Evolutionary conservation across 75 land plant genomes (phyloP).

Genomic region (Azolla pinnata): DNA sequence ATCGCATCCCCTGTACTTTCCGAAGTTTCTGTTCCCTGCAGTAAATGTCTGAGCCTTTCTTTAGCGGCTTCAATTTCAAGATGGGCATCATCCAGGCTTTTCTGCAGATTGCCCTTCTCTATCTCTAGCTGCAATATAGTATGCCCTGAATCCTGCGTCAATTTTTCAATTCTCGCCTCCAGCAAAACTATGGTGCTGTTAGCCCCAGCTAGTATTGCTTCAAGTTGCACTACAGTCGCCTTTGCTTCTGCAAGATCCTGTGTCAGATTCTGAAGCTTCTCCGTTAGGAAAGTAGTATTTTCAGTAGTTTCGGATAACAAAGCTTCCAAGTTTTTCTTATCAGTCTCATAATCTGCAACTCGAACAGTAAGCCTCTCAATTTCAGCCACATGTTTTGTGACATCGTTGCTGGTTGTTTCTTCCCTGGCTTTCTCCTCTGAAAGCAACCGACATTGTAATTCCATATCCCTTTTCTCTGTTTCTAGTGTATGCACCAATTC

Average conservation of each 20-base stretch:
- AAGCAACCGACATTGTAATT: not conserved
- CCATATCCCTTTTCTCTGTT: not conserved
- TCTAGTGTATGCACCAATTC: not conserved
- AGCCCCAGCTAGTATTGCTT: too few relatives aligned
- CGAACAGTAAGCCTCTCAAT: not conserved
- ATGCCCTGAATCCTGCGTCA: too few relatives aligned
- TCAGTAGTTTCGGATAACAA: constrained; percentile 7
- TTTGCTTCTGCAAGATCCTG: too few relatives aligned
- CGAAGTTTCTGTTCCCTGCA: constrained; percentile 25
- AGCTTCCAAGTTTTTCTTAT: not conserved
- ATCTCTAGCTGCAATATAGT: constrained; percentile 10
- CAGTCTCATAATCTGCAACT: not conserved
- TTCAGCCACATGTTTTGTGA: not conserved
- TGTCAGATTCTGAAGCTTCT: constrained; percentile 21
- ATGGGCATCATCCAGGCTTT: constrained; percentile 17
- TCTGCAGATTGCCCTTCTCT: constrained; percentile 30
- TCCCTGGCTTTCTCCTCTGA: not conserved
- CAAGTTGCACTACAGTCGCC: too few relatives aligned
- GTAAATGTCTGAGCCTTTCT: constrained; percentile 26
- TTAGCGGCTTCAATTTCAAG: constrained; percentile 17
- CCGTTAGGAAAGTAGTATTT: constrained; percentile 13
- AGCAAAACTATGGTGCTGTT: too few relatives aligned
- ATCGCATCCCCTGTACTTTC: constrained; percentile 24
- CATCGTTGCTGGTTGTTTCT: too few relatives aligned
- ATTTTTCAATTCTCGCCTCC: too few relatives aligned